Conservation (phyloP, 163 green algal genomes). For the Trebouxiophyceae sp. region DNA sequence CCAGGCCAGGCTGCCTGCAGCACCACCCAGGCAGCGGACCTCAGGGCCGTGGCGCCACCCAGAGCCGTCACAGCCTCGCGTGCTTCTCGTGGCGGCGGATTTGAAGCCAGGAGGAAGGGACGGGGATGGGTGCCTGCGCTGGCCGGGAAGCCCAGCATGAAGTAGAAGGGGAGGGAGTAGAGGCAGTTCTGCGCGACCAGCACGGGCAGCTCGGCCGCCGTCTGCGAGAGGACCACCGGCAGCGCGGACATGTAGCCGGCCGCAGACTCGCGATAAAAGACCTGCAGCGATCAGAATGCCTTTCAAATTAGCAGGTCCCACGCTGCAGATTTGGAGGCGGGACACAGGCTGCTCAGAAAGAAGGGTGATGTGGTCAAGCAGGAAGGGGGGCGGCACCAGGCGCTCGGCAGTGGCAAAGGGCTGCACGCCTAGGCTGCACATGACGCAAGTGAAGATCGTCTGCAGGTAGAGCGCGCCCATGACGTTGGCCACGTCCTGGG, state of each 20-base stretch:
- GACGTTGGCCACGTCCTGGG: slow-evolving; percentile 25
- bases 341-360: no score
- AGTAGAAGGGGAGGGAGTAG: not conserved
- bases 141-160: not conserved
- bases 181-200: not conserved
- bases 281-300: not conserved
- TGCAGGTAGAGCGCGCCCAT: slow-evolving; percentile 35
- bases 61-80: no score
- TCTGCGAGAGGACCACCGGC: not conserved
- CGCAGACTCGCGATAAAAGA: not conserved
- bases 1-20: not conserved
- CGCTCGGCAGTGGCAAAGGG: slow-evolving; percentile 19
- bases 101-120: no score
- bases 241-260: not conserved
- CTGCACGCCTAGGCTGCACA: slow-evolving; percentile 21
- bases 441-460: slow-evolving; percentile 30
- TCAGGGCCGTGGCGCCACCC: no score
- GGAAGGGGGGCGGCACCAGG: slow-evolving; percentile 13
- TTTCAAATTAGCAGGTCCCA: no score
- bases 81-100: no score
- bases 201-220: not conserved
- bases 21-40: no score
- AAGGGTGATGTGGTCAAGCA: no score
- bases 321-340: not conserved
- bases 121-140: no score